Base-by-base conservation (phyloP, 768 basidiomycete genomes). In the Agrocybe pediades region DNA sequence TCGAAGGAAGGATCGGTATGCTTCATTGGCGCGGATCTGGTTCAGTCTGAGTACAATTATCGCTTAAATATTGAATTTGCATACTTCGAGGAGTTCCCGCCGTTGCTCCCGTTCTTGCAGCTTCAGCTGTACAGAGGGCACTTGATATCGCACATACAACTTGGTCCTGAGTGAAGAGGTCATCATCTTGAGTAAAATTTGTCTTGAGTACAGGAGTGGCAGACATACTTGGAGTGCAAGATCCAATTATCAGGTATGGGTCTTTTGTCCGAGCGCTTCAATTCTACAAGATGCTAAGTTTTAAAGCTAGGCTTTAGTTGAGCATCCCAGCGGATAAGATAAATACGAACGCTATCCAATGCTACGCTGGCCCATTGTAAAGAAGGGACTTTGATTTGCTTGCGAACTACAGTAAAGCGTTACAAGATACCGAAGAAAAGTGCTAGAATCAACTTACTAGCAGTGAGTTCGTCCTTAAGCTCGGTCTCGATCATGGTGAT, bases 61-160 rank as follows among this genome's bases (percentile, higher is more conserved):
- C 26, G 43, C 21, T 60, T 16, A 39, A 54, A 23, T 9, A 24
- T 5, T 16, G 43, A 24, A 9, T 50, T 17, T 27, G 17, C 17
- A 13, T 24, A 80, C 81, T 66, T 80, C 65, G 3, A 92, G 81
- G 11, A 75, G 82, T 68, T 97, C 94, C 58, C 82, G 80, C 56
- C 82, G 85, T 64, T 87, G 89, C 39, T 88, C 84, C 36, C 85
- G 82, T 63, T 94, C 87, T 54, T 87, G 77, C 1, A 92, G 67
- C 61, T 88, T 83, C 29, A 62, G 64, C 53, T 73, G 77, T 25
- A 88, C 80, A 19, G 76, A 74, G 1, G 93, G 90, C 0, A 94
- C 84, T 42, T 88, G 87, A 65, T 90, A 96, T 20, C 96, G 81
- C 48, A 83, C 79, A 16, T 79, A 68, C 33, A 71, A 70, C 68